A percentile compares a stretch with the other conserved stretches of the same genome.
These are phyloP conservation scores for Microascus cirrosus DNA, from an alignment of 2,329 filamentous ascomycete genomes.

Conservation along the genomic window DNA sequence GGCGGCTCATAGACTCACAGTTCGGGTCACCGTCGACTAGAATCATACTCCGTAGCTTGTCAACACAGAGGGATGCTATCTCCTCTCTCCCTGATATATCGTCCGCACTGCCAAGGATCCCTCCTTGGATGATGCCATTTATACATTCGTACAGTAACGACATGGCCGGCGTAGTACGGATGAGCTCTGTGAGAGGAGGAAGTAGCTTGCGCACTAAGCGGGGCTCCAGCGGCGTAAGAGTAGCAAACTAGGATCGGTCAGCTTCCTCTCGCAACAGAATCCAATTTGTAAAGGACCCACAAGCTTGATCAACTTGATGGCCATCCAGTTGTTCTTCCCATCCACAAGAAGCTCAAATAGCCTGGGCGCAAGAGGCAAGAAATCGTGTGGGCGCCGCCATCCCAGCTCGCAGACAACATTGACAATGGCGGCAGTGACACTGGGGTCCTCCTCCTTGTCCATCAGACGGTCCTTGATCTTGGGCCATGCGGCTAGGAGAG, in stretches of 20 bases:
- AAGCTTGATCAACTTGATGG: slow-evolving; percentile 96
- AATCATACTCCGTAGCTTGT: slow-evolving; percentile 88
- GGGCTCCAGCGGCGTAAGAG: slow-evolving; percentile 83
- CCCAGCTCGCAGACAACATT: slow-evolving; percentile 96
- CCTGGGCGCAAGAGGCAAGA: slow-evolving; percentile 80
- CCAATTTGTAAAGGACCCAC: slow-evolving; percentile 35
- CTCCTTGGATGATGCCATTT: slow-evolving; percentile 94
- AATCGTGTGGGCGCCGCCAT: slow-evolving; percentile 88
- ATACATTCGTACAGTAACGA: slow-evolving; percentile 98
- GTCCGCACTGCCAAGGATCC: slow-evolving; percentile 75
- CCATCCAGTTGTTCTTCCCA: slow-evolving; percentile 98
- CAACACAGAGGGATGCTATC: slow-evolving; percentile 84
- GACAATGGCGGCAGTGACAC: slow-evolving; percentile 89
- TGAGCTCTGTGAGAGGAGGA: slow-evolving; percentile 83
- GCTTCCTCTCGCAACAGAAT: not conserved
- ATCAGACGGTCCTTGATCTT: slow-evolving; percentile 92
- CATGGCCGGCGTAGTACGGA: slow-evolving; percentile 92
- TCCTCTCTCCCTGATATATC: slow-evolving; percentile 77
- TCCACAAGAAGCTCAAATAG: slow-evolving; percentile 88
- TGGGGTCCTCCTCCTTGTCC: slow-evolving; percentile 81
- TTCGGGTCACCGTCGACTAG: slow-evolving; percentile 90
- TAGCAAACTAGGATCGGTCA: slow-evolving; percentile 60
- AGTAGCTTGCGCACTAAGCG: slow-evolving; percentile 83
- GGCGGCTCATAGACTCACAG: slow-evolving; percentile 41
- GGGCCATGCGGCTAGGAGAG: slow-evolving; percentile 84